Base-by-base conservation (phyloP, 805 yeast species). In the Naumovozyma castellii region DNA sequence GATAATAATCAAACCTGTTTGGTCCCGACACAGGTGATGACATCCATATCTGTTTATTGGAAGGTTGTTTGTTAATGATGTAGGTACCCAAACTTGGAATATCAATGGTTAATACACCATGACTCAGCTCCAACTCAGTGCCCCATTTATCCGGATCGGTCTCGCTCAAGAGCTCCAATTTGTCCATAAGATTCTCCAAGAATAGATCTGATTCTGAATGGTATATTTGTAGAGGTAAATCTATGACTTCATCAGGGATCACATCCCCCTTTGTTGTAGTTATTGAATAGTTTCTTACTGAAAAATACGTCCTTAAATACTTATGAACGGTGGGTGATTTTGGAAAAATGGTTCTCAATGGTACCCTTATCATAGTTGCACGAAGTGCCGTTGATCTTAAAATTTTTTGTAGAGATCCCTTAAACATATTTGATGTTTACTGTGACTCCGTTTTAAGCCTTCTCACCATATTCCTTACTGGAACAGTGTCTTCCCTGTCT, bases 21-120 rank as follows among this genome's bases (percentile, higher is more conserved):
- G 98, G 98, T 0, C 98, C 98, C 6, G 94, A 82, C 3, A 86
- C 56, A 0, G 99, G 99, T 34, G 95, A 83, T 43, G 94, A 77
- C 38, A 90, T 69, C 99, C 99, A 92, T 22, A 92, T 81, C 60
- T 92, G 99, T 62, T 84, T 82, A 64, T 87, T 92, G 3, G 98
- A 97, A 1, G 98, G 98, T 63, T 92, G 97, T 56, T 87, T 90
- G 66, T 92, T 92, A 56, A 92, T 80, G 19, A 92, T 95, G 57
- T 92, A 92, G 0, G 88, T 75, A 1, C 97, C 97, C n/a, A 68
- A 66, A 1, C 78, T 73, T 3, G 90, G 84, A 14, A 84, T 51
- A 5, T 69, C 75, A 42, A 92, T 59, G 1, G 90, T 78, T 62
- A 92, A 61, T 5, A 92, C 97, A 5, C 99, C 99, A 48, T 82